Percentiles rank a stretch among this genome's conserved stretches.
phyloP scores from a whole-genome alignment of 2,329 filamentous ascomycete species.

The Pyrenochaeta sp. region DNA sequence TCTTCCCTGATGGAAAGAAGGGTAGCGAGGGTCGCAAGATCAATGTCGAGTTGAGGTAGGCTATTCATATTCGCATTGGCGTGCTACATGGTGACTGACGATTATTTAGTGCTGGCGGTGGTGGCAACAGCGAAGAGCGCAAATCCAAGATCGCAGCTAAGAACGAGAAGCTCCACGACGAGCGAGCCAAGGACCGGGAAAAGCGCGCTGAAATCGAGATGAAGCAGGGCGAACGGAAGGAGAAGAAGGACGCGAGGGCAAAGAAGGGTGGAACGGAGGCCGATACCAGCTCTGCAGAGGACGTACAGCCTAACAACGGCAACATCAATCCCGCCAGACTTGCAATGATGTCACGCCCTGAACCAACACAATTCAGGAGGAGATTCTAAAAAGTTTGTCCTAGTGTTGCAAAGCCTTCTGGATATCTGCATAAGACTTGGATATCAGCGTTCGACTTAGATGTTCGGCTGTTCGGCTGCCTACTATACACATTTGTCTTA shows the following conservation, averaged over 20 bases:
- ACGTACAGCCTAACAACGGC: conserved; percentile 23
- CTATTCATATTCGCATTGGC: neutral
- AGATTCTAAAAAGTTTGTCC: conserved; percentile 26
- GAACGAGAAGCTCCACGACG: conserved; percentile 82
- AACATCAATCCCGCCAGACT: conserved; percentile 50
- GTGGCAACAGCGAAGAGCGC: conserved; percentile 76
- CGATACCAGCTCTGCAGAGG: conserved; percentile 20
- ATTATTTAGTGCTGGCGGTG: conserved; percentile 76
- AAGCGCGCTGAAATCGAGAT: conserved; percentile 51
- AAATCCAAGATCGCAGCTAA: conserved; percentile 81
- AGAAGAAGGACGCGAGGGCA: conserved; percentile 48
- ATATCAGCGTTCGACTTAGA: too few relatives aligned
- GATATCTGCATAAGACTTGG: too few relatives aligned
- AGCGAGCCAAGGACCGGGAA: conserved; percentile 63
- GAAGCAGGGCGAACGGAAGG: conserved; percentile 50
- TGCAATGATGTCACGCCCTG: conserved; percentile 42
- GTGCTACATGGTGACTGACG: conserved; percentile 13
- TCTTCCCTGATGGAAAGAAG: conserved; percentile 68
- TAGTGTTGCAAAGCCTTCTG: too few relatives aligned
- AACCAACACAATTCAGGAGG: conserved; percentile 25
- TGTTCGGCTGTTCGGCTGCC: too few relatives aligned
- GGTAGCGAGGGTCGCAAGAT: conserved; percentile 72
- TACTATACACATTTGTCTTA: neutral
- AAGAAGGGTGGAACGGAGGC: conserved; percentile 28
- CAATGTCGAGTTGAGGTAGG: conserved; percentile 89